These are phyloP conservation scores for Santalum album DNA, from an alignment of 164 flowering plant genomes.

Conservation along the genomic window DNA sequence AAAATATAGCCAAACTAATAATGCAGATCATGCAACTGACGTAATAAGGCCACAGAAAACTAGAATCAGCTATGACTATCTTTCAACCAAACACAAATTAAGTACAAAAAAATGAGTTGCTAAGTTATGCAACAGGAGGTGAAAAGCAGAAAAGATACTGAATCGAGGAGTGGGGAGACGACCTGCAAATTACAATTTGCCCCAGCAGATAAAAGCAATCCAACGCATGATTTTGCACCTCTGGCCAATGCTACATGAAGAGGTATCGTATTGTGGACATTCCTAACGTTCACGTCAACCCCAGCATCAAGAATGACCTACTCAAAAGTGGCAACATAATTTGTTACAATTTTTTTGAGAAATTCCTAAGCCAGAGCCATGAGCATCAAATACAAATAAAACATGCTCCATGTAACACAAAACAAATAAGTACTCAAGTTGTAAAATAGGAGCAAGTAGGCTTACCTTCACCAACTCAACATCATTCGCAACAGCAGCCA, in stretches of 20 bases:
- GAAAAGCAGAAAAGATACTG: background rate
- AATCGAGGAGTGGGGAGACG: background rate
- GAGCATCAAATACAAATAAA: background rate
- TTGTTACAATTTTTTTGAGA: background rate
- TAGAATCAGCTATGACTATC: too few species aligned
- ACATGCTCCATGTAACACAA: background rate
- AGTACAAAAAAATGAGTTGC: too few species aligned
- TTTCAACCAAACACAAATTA: background rate
- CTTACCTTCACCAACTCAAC: constrained; percentile 81
- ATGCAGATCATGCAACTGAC: too few species aligned
- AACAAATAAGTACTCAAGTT: too few species aligned
- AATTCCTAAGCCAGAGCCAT: too few species aligned
- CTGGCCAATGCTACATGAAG: constrained; percentile 96
- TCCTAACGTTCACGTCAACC: constrained; percentile 87
- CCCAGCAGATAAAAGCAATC: constrained; percentile 76
- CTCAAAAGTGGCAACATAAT: constrained; percentile 4
- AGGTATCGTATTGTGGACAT: constrained; percentile 75
- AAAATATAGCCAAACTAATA: too few species aligned
- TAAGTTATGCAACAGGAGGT: too few species aligned
- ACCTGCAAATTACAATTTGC: constrained; percentile 94
- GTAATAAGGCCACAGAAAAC: too few species aligned
- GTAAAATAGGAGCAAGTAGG: background rate
- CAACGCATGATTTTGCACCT: constrained; percentile 91
- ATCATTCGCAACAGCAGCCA: constrained; percentile 93
- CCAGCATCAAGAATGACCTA: constrained; percentile 92